Evolutionary conservation across 768 basidiomycete species (phyloP).

Genomic region (Naganishia antarctica): DNA sequence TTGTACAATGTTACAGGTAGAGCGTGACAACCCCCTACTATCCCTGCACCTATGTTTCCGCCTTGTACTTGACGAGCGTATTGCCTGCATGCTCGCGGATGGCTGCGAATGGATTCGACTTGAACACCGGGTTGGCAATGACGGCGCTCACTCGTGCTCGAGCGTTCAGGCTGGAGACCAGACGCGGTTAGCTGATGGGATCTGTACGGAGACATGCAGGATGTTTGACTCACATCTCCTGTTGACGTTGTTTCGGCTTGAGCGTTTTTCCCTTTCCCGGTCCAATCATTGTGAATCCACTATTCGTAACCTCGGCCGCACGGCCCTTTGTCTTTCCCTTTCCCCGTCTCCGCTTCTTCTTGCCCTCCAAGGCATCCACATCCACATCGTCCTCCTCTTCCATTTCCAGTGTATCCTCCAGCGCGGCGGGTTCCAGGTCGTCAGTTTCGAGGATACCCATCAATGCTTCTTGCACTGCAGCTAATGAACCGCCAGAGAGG

Average conservation of each 20-base stretch:
- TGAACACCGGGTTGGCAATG: constrained; percentile 41
- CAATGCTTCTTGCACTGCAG: constrained; percentile 31
- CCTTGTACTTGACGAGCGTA: constrained; percentile 29
- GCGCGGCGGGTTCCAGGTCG: constrained; percentile 19
- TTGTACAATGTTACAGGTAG: too few species aligned
- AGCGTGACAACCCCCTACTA: too few species aligned
- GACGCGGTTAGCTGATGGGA: neutral
- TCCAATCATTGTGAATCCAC: constrained; percentile 33
- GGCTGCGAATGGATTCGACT: constrained; percentile 44
- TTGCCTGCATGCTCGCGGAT: constrained; percentile 46
- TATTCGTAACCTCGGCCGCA: neutral
- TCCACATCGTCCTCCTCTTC: constrained; percentile 19
- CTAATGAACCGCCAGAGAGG: constrained; percentile 35
- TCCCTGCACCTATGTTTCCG: neutral
- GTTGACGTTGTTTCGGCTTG: constrained; percentile 41
- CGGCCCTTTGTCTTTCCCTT: constrained; percentile 15
- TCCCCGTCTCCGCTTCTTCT: constrained; percentile 22
- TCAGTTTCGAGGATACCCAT: constrained; percentile 25
- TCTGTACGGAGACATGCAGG: neutral
- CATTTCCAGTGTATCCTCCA: constrained; percentile 1
- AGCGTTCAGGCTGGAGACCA: neutral
- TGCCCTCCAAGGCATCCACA: constrained; percentile 20
- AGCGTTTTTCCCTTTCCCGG: constrained; percentile 44
- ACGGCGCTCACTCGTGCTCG: constrained; percentile 32
- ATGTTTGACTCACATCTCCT: constrained; percentile 41